Base-by-base conservation (phyloP, 345 rosid genomes). In the Nephelium lappaceum region DNA sequence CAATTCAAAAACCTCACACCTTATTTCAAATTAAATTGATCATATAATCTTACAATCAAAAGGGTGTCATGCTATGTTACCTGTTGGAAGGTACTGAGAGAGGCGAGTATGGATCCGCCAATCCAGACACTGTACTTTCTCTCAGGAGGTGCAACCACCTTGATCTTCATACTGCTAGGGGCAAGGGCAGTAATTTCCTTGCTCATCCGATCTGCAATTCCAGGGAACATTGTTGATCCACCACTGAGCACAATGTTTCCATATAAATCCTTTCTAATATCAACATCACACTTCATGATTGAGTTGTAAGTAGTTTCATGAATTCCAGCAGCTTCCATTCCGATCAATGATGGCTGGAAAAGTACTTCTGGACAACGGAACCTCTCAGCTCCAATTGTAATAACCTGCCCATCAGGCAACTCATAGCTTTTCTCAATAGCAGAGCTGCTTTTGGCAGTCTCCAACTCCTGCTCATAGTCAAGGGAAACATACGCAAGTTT, bases 111-210 rank as follows among this genome's bases (percentile, higher is more conserved):
- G 10, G 90, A 87, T 58, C 90, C 90, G 51, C 90, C 90, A 19
- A 87, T 85, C 90, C 90, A 85, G 76, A 87, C 90, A 51, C 90
- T 87, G 73, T 87, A 87, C 82, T 87, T 87, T 78, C 90, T 87
- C 83, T 87, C 90, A 0, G 90, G 90, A 42, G 90, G 90, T 12
- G 90, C 90, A 69, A 87, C 90, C 12, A 85, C 90, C 87, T 87
- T 87, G 67, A 85, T 79, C 81, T 85, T 85, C 90, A 85, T 85
- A 84, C 88, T 87, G 79, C 88, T 81, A 7, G 90, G 90, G 27
- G 88, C 85, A n/a, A 87, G 86, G 23, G 88, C 83, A 0, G 88
- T 76, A 53, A 87, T 85, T 66, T 87, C 90, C 84, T 81, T 87
- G 83, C 90, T 87, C 88, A 85, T 87, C 65, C 87, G 71, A 76